Evolutionary conservation across 257 asterid species (phyloP).

Genomic region (Datura wrightii): DNA sequence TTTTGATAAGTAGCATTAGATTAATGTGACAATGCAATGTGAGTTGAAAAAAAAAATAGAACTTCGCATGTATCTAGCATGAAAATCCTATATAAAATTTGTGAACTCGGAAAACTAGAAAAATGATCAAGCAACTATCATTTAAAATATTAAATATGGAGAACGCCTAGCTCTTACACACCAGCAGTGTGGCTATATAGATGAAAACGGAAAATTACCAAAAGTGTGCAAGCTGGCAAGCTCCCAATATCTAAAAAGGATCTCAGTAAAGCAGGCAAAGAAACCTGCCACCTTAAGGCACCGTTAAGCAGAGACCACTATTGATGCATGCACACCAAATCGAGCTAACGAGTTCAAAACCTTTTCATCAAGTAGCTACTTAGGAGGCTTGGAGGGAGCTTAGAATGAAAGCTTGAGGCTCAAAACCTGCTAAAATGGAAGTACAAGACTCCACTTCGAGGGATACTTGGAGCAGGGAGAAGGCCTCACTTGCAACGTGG

Average conservation of each 20-base stretch:
- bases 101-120: neutral
- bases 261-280: constrained; percentile 7
- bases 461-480: too few relatives aligned
- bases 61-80: neutral
- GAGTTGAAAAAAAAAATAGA: neutral
- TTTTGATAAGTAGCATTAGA: constrained; percentile 19
- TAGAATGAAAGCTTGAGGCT: too few relatives aligned
- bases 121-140: constrained; percentile 17
- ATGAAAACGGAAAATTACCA: constrained; percentile 9
- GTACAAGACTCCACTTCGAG: too few relatives aligned
- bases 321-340: too few relatives aligned
- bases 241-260: neutral
- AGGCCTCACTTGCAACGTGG: too few relatives aligned
- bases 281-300: neutral
- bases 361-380: too few relatives aligned
- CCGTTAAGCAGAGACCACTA: neutral
- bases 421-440: too few relatives aligned
- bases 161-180: constrained; percentile 4
- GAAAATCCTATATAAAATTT: constrained; percentile 9
- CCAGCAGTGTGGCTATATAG: neutral
- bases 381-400: too few relatives aligned
- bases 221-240: constrained; percentile 7
- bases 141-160: neutral
- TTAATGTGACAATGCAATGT: neutral
- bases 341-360: too few relatives aligned